Base-by-base conservation (phyloP, 805 yeast species). In the Babjeviella inositovora region DNA sequence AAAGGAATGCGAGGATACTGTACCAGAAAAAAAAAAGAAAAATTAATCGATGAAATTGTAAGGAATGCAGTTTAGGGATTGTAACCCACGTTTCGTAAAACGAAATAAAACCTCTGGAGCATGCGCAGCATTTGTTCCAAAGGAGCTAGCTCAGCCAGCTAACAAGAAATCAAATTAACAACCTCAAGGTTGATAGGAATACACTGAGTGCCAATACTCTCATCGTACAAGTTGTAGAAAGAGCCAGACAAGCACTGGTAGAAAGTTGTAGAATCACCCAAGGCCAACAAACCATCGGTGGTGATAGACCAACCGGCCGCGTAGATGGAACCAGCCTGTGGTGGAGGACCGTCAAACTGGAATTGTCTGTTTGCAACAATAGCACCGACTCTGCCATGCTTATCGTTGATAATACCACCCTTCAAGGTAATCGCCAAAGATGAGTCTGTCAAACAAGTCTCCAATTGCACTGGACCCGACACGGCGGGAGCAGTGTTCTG, bases 321-420 rank as follows among this genome's bases (percentile, higher is more conserved):
- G 39, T 60, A 65, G 36, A 70, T 62, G 28, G 77, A 60, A 49
- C 77, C 79, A 16, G 76, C 80, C 59, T 75, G 87, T 41, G 85
- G 84, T 53, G 79, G 74, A 28, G 79, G 79, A 43, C 80, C 80
- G 43, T 73, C 80, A 42, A 70, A 71, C 53, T 71, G 81, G 63
- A 72, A 70, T 57, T 75, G 87, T 57, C 76, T 62, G 70, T 74
- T 75, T 25, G 84, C 71, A 37, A 75, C 87, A 50, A 75, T 72
- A 23, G 82, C 65, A 36, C 85, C 85, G 34, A 75, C 50, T 62
- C 87, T 69, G 22, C 76, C 76, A 30, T 53, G 34, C 17, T 60
- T 42, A 39, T 75, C 87, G 8, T 53, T 60, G 38, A 76, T 55
- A 23, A 66, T 39, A 33, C 69, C 49, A 11, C 39, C 53, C 18